Evolutionary conservation across 805 yeast species (phyloP).

Genomic region (Yarrowia sp.): DNA sequence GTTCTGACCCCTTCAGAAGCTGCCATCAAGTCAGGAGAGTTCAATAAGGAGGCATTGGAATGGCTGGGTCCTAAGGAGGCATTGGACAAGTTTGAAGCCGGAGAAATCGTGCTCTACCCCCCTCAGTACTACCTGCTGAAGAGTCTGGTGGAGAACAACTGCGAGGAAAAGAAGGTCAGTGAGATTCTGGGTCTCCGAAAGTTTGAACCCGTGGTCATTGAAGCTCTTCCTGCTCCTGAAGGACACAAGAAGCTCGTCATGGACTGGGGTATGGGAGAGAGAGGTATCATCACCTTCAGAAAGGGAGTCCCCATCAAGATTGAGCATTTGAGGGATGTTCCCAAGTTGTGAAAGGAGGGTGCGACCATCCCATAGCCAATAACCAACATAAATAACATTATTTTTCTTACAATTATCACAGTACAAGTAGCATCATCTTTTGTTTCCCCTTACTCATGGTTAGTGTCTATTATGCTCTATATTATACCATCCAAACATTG

Average conservation of each 20-base stretch:
- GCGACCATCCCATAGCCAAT: no score
- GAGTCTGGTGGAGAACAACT: constrained; percentile 39
- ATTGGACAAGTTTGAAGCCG: constrained; percentile 42
- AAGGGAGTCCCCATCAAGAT: constrained; percentile 30
- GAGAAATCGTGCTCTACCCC: constrained; percentile 45
- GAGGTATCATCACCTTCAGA: constrained; percentile 41
- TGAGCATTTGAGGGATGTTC: constrained; percentile 11
- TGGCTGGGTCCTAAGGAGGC: constrained; percentile 47
- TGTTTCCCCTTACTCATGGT: no score
- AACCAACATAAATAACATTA: no score
- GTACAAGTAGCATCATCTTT: no score
- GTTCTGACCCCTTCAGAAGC: constrained; percentile 26
- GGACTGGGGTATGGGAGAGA: constrained; percentile 47
- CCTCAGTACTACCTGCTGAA: constrained; percentile 48
- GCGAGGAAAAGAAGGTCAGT: constrained; percentile 39
- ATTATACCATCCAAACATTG: constrained; percentile 15
- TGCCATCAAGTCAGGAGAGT: constrained; percentile 35
- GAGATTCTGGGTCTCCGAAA: constrained; percentile 40
- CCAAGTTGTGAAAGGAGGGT: constrained; percentile 27
- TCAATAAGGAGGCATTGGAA: constrained; percentile 40
- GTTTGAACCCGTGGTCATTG: constrained; percentile 44
- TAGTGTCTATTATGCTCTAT: constrained; percentile 15
- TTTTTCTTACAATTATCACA: no score
- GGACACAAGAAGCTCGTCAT: constrained; percentile 37
- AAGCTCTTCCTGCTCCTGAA: constrained; percentile 40